These are phyloP conservation scores for Epichloe glyceriae DNA, from an alignment of 2,329 filamentous ascomycete species.

Conservation along the genomic window DNA sequence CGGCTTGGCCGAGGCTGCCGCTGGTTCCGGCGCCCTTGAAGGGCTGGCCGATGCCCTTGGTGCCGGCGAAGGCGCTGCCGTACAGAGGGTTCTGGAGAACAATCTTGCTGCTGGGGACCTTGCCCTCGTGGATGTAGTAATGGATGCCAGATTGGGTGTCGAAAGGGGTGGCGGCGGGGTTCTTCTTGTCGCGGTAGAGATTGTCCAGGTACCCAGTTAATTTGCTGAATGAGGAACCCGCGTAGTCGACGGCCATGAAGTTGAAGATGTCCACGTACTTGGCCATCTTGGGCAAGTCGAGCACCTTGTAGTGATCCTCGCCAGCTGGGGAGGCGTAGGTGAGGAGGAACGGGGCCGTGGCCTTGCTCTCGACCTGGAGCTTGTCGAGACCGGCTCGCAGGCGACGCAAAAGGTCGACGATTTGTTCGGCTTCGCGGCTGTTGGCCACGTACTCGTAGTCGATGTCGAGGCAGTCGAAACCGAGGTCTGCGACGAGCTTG, in stretches of 20 bases:
- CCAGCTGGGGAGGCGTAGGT: conserved; percentile 38
- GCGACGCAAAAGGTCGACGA: conserved; percentile 28
- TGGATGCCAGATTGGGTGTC: conserved; percentile 52
- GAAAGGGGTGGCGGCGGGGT: conserved; percentile 50
- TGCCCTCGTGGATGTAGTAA: conserved; percentile 34
- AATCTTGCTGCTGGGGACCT: conserved; percentile 49
- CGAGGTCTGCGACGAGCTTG: conserved; percentile 54
- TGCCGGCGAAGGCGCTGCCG: conserved; percentile 58
- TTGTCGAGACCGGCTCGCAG: conserved; percentile 30
- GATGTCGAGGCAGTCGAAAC: conserved; percentile 42
- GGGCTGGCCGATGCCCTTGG: conserved; percentile 49
- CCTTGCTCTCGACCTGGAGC: conserved; percentile 20
- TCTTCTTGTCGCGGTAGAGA: conserved; percentile 39
- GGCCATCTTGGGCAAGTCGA: conserved; percentile 41
- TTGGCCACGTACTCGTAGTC: conserved; percentile 42
- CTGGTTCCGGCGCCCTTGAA: conserved; percentile 48
- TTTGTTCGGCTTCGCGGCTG: conserved; percentile 24
- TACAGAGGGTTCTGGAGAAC: conserved; percentile 68
- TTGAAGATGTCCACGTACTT: conserved; percentile 44
- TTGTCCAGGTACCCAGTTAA: conserved; percentile 55
- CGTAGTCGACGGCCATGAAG: conserved; percentile 58
- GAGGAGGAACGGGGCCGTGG: conserved; percentile 34
- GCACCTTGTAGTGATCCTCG: conserved; percentile 31
- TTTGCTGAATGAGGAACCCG: conserved; percentile 50
- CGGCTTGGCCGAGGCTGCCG: conserved; percentile 39